Conservation (phyloP, 163 green algal genomes). For the Prototheca cutis region DNA sequence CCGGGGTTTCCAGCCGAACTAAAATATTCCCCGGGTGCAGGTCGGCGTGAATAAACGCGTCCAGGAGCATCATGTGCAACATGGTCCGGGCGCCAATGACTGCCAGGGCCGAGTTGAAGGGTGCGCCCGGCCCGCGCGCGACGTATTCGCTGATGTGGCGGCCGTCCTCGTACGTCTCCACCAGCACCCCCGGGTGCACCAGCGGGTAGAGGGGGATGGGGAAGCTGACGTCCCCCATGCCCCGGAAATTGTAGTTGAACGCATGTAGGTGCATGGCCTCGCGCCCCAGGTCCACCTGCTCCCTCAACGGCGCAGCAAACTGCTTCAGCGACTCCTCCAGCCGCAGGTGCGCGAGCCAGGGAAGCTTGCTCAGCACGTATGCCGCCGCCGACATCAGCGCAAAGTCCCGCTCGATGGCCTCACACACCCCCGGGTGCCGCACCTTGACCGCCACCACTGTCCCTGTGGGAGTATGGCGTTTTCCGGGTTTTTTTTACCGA, state of each 20-base stretch:
- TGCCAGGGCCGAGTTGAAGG: slow-evolving; percentile 40
- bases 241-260: slow-evolving; percentile 85
- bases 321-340: slow-evolving; percentile 88
- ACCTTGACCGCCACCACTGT: slow-evolving; percentile 72
- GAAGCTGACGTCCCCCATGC: slow-evolving; percentile 59
- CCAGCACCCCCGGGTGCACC: slow-evolving; percentile 53
- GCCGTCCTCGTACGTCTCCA: slow-evolving; percentile 82
- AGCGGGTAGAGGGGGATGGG: slow-evolving; percentile 67
- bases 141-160: slow-evolving; percentile 59
- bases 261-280: slow-evolving; percentile 77
- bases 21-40: slow-evolving; percentile 84
- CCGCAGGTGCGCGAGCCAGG: slow-evolving; percentile 56
- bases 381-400: slow-evolving; percentile 74
- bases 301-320: slow-evolving; percentile 85
- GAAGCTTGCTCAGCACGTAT: slow-evolving; percentile 25
- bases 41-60: slow-evolving; percentile 96
- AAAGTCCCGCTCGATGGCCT: slow-evolving; percentile 79
- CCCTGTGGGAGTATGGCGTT: no score
- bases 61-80: slow-evolving; percentile 62
- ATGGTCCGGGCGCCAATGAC: slow-evolving; percentile 28
- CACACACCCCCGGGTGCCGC: slow-evolving; percentile 65
- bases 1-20: slow-evolving; percentile 43
- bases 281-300: slow-evolving; percentile 71
- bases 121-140: slow-evolving; percentile 20
- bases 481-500: no score